Conservation (phyloP, 176 grass and related monocot species). For the Triticum dicoccoides region DNA sequence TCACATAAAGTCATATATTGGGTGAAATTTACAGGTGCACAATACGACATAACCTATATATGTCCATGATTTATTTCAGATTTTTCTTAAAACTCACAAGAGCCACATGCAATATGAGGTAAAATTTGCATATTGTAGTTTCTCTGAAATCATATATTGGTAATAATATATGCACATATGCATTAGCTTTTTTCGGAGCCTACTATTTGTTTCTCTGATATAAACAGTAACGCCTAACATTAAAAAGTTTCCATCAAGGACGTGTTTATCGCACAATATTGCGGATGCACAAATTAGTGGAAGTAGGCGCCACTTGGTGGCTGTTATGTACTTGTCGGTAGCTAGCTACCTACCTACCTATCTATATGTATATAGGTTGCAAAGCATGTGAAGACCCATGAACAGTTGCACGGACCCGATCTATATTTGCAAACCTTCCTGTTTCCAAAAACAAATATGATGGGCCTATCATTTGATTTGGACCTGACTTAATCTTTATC, state of each 20-base stretch:
- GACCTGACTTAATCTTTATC: constrained; percentile 15
- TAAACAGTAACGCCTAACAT: neutral
- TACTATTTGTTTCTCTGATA: neutral
- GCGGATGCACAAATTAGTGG: constrained; percentile 16
- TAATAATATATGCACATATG: neutral
- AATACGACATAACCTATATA: neutral
- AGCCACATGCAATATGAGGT: neutral
- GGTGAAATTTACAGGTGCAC: neutral
- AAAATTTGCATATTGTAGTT: neutral
- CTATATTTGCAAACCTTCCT: constrained; percentile 28
- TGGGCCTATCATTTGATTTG: neutral
- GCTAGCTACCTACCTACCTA: neutral
- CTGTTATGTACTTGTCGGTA: neutral
- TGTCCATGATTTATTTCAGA: no score
- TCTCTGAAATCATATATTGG: neutral
- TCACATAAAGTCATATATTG: neutral
- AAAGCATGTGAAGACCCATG: neutral
- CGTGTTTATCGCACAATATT: neutral
- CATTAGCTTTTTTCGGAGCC: neutral
- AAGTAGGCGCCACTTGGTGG: constrained; percentile 16
- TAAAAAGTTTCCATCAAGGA: neutral
- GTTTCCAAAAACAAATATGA: constrained; percentile 6
- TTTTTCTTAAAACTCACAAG: neutral
- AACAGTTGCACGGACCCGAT: constrained; percentile 3
- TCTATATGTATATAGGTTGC: neutral